A percentile compares a stretch with the other conserved stretches of the same genome.
Evolutionary conservation across 768 basidiomycete species (phyloP).

Genomic region (Thelephora aurantiotincta): DNA sequence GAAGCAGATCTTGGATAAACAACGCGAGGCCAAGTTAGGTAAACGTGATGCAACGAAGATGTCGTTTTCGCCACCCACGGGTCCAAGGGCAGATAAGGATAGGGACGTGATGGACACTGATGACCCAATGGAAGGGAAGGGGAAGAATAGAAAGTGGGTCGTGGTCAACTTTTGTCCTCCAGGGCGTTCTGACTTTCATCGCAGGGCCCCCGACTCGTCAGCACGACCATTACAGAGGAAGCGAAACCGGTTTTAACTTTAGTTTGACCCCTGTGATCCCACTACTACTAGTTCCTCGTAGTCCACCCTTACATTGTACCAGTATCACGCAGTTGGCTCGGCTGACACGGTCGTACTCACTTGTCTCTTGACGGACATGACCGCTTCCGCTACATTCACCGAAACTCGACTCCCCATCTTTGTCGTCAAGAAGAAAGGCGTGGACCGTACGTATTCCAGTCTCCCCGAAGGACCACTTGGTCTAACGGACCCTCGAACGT

Average conservation of each 20-base stretch:
- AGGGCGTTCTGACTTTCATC: not conserved
- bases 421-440: slow-evolving; percentile 19
- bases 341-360: too few species aligned
- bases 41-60: slow-evolving; percentile 6
- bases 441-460: slow-evolving; percentile 19
- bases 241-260: not conserved
- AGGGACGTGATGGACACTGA: slow-evolving; percentile 53
- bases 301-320: too few species aligned
- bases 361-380: too few species aligned
- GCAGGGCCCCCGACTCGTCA: not conserved
- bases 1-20: slow-evolving; percentile 49
- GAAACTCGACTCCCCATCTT: not conserved
- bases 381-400: not conserved
- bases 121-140: slow-evolving; percentile 33
- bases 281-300: too few species aligned
- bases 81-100: slow-evolving; percentile 12
- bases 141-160: slow-evolving; percentile 51
- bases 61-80: slow-evolving; percentile 10
- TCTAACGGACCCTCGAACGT: slow-evolving; percentile 3
- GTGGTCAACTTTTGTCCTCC: not conserved
- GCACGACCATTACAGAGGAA: not conserved
- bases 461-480: too few species aligned
- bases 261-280: too few species aligned
- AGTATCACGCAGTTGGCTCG: too few species aligned
- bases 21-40: slow-evolving; percentile 27